Conservation (phyloP, 129 eudicot species). For the Oenanthe sinensis region DNA sequence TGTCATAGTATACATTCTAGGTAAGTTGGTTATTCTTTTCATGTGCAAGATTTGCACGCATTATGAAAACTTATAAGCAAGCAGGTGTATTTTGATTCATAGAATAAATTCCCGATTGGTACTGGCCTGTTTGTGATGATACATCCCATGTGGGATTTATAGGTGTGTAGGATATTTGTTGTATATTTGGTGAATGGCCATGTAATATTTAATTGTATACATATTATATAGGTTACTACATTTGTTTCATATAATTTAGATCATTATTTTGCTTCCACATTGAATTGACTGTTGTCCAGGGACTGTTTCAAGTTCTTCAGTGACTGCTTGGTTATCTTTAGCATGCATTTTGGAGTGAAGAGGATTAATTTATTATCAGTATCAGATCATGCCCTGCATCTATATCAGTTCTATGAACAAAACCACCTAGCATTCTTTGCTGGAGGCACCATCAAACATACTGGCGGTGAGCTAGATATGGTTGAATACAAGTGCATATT, state of each 20-base stretch:
- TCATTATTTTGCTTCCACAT: background rate
- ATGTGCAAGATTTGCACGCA: conserved; percentile 20
- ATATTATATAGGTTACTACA: background rate
- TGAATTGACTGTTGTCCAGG: background rate
- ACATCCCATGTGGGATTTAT: conserved; percentile 14
- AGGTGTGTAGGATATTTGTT: conserved; percentile 19
- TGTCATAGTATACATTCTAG: background rate
- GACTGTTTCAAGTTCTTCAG: background rate
- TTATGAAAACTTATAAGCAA: background rate
- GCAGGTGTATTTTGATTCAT: background rate
- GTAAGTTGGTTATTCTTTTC: conserved; percentile 42
- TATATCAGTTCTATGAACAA: background rate
- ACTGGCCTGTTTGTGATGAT: conserved; percentile 7
- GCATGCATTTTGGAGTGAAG: background rate
- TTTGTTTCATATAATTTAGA: background rate
- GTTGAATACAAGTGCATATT: background rate
- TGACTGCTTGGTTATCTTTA: background rate
- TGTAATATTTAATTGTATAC: background rate
- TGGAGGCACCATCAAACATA: background rate
- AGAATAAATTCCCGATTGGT: conserved; percentile 19
- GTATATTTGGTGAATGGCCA: background rate
- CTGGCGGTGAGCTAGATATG: background rate
- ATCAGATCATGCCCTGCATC: background rate
- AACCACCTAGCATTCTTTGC: background rate
- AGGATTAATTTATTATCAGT: background rate